A percentile compares a stretch with the other conserved stretches of the same genome.
Evolutionary conservation across 176 grass and related monocot species (phyloP).

Genomic region (Olyra latifolia): DNA sequence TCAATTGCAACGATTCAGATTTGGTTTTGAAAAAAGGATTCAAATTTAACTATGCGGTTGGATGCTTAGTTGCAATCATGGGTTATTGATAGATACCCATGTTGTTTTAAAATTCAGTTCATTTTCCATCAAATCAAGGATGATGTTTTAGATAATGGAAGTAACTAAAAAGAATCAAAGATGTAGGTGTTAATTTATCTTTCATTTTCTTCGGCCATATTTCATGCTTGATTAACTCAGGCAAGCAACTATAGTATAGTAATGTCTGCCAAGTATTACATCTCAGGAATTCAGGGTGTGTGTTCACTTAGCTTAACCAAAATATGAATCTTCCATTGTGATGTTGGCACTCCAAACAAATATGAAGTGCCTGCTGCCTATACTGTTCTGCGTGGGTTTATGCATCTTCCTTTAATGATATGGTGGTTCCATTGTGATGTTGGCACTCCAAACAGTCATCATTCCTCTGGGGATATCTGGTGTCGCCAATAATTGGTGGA

Average conservation of each 20-base stretch:
- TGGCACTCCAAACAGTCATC: conserved; percentile 68
- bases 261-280: background rate
- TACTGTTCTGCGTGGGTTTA: background rate
- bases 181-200: background rate
- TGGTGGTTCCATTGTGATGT: conserved; percentile 16
- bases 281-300: background rate
- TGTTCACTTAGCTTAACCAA: background rate
- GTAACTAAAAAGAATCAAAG: no score
- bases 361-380: conserved; percentile 28
- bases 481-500: conserved; percentile 91
- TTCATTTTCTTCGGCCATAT: background rate
- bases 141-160: no score
- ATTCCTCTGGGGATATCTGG: conserved; percentile 95
- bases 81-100: background rate
- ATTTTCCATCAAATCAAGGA: background rate
- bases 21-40: background rate
- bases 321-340: background rate
- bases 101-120: conserved; percentile 2
- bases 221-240: background rate
- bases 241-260: background rate
- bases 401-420: conserved; percentile 19
- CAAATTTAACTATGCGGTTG: background rate
- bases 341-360: conserved; percentile 50
- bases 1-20: background rate
- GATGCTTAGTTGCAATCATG: background rate